A percentile compares a stretch with the other conserved stretches of the same genome.
Evolutionary conservation across 2,329 filamentous ascomycete genomes (phyloP).

Genomic region (Alternaria longipes): DNA sequence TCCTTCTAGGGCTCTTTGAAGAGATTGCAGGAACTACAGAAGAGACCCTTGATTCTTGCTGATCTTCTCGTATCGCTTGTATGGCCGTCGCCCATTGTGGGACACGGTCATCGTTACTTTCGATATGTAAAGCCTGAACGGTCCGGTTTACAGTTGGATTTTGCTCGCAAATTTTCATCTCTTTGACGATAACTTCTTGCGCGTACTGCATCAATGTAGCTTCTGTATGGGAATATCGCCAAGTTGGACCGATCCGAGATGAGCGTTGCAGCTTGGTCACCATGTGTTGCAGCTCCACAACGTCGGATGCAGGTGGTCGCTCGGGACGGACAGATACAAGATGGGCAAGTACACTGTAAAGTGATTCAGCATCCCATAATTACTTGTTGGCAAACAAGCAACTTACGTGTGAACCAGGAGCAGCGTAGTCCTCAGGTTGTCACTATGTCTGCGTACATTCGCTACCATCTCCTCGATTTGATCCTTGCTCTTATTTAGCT

Average conservation of each 20-base stretch:
- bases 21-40: background rate
- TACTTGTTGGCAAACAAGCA: background rate
- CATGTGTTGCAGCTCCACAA: constrained; percentile 18
- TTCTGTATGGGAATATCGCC: constrained; percentile 20
- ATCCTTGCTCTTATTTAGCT: constrained; percentile 9
- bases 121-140: background rate
- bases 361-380: constrained; percentile 2
- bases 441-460: constrained; percentile 24
- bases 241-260: constrained; percentile 12
- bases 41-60: background rate
- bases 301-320: constrained; percentile 8
- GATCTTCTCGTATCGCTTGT: constrained; percentile 11
- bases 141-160: constrained; percentile 3
- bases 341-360: constrained; percentile 11
- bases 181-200: constrained; percentile 20
- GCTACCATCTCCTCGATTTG: constrained; percentile 3
- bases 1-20: background rate
- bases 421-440: constrained; percentile 23
- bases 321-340: constrained; percentile 12
- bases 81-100: constrained; percentile 22
- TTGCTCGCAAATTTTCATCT: background rate
- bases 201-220: constrained; percentile 22
- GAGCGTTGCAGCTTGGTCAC: constrained; percentile 22
- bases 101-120: background rate
- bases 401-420: constrained; percentile 30